Percentiles rank a stretch among this genome's conserved stretches.
These are phyloP conservation scores for Leersia perrieri DNA, from an alignment of 176 grass and related monocot genomes.

Conservation along the genomic window DNA sequence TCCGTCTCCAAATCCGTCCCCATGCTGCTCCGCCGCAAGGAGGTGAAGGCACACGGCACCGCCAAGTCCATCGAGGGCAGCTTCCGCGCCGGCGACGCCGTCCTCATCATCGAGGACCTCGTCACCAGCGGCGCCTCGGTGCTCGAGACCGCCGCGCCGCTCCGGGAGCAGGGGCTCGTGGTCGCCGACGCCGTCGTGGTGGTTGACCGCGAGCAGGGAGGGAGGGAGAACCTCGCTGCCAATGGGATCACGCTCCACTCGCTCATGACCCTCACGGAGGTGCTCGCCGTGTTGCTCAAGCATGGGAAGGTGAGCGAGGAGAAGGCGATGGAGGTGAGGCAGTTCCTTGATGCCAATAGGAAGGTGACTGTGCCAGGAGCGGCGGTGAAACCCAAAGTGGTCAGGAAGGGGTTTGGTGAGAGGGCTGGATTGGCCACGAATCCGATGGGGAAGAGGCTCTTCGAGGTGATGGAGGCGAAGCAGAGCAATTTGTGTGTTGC, in stretches of 20 bases:
- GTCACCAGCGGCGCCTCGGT: slow-evolving; percentile 94
- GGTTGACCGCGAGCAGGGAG: slow-evolving; percentile 88
- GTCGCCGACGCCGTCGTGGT: slow-evolving; percentile 75
- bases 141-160: slow-evolving; percentile 65
- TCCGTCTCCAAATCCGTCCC: slow-evolving; percentile 62
- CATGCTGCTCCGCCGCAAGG: slow-evolving; percentile 97
- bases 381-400: background rate
- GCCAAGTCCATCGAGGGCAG: slow-evolving; percentile 81
- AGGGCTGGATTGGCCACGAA: slow-evolving; percentile 61
- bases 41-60: slow-evolving; percentile 90
- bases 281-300: slow-evolving; percentile 58
- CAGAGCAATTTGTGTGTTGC: slow-evolving; percentile 86
- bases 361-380: slow-evolving; percentile 63
- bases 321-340: slow-evolving; percentile 76
- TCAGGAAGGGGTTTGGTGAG: slow-evolving; percentile 48
- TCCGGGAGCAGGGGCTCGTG: slow-evolving; percentile 58
- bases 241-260: slow-evolving; percentile 77
- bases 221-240: slow-evolving; percentile 64
- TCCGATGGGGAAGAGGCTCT: slow-evolving; percentile 73
- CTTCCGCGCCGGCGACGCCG: slow-evolving; percentile 47
- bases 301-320: slow-evolving; percentile 63
- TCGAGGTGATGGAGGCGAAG: slow-evolving; percentile 87
- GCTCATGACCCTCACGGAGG: slow-evolving; percentile 73
- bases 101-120: slow-evolving; percentile 87
- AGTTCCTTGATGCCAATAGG: slow-evolving; percentile 76